These are phyloP conservation scores for Trametes sanguinea DNA, from an alignment of 768 basidiomycete species.

Conservation along the genomic window DNA sequence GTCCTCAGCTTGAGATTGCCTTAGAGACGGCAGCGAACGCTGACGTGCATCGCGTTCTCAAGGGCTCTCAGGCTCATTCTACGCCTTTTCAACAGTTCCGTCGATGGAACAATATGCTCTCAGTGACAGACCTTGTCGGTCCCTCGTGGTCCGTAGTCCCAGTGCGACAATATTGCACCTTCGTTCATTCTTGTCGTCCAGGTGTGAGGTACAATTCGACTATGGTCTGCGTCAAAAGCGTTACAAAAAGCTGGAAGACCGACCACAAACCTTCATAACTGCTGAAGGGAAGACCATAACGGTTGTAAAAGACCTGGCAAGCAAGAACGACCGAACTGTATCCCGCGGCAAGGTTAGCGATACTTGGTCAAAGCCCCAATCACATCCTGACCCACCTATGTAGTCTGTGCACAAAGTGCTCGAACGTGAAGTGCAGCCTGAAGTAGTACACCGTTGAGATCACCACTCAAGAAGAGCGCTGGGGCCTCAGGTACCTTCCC, in stretches of 20 bases:
- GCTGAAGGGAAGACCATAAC: constrained; percentile 60
- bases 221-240: constrained; percentile 69
- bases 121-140: constrained; percentile 63
- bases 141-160: constrained; percentile 55
- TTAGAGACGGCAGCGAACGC: constrained; percentile 20
- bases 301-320: constrained; percentile 53
- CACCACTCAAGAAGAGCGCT: constrained; percentile 65
- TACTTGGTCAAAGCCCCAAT: background rate
- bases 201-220: constrained; percentile 83
- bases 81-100: constrained; percentile 48
- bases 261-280: constrained; percentile 60
- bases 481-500: constrained; percentile 70
- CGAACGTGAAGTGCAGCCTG: constrained; percentile 68
- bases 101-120: constrained; percentile 44
- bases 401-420: constrained; percentile 77
- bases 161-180: no score
- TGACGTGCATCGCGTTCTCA: constrained; percentile 20
- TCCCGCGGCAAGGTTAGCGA: constrained; percentile 54
- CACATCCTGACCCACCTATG: background rate
- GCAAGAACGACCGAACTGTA: constrained; percentile 53
- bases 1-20: constrained; percentile 29
- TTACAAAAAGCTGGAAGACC: constrained; percentile 45
- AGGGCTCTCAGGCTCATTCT: constrained; percentile 10
- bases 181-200: constrained; percentile 29
- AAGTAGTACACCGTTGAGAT: constrained; percentile 55